Percentiles rank a stretch among this genome's conserved stretches.
phyloP scores from a whole-genome alignment of 2,329 filamentous ascomycete genomes.

The Grosmannia huntii region DNA sequence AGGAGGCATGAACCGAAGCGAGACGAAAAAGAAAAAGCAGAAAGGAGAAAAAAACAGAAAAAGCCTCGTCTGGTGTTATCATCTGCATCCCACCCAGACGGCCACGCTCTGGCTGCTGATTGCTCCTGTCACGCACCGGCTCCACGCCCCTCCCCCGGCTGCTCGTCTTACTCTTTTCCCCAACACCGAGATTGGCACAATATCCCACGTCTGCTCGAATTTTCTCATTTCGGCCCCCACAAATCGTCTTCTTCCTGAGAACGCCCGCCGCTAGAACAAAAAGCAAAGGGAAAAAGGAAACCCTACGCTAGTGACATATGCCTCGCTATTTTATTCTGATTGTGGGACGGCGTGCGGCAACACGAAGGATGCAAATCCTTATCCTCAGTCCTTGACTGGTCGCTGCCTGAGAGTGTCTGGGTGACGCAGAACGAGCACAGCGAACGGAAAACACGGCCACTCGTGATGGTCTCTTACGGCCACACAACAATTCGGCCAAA shows the following conservation, averaged over 20 bases:
- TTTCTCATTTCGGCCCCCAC: background rate
- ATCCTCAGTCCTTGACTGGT: background rate
- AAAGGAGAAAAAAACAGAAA: background rate
- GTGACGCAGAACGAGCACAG: too few species aligned
- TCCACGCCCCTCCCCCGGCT: background rate
- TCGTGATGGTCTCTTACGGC: background rate
- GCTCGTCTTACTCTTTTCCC: background rate
- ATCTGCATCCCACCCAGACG: background rate
- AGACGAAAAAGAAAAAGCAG: background rate
- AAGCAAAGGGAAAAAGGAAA: background rate
- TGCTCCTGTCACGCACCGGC: background rate
- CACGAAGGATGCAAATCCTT: background rate
- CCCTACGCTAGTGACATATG: background rate
- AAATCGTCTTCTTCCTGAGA: background rate
- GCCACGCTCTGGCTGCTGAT: constrained; percentile 1
- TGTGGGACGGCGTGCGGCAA: background rate
- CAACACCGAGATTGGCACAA: background rate
- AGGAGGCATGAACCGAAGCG: too few species aligned
- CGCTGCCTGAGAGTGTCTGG: background rate
- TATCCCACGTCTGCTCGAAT: background rate
- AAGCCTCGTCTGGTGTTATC: background rate
- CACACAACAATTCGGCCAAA: too few species aligned
- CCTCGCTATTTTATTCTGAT: background rate
- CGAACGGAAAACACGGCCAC: background rate
- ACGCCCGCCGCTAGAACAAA: background rate